Evolutionary conservation across 441 rosid genomes (phyloP).

Genomic region (Mallotus japonicus): DNA sequence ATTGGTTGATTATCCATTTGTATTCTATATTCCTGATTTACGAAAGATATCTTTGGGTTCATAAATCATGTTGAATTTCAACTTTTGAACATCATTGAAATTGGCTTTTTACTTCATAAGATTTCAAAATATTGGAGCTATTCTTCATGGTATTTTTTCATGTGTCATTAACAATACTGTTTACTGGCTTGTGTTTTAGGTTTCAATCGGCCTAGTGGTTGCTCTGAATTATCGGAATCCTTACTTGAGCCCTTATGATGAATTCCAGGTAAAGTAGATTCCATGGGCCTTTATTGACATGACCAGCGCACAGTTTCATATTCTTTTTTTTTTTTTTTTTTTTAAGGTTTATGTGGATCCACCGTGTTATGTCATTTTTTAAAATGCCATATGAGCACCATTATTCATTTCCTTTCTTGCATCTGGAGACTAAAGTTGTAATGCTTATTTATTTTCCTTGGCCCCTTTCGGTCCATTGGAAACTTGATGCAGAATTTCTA

Average conservation of each 20-base stretch:
- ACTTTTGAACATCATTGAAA: background rate
- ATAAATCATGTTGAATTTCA: background rate
- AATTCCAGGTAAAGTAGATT: slow-evolving; percentile 71
- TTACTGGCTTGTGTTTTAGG: slow-evolving; percentile 47
- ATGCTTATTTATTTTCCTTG: background rate
- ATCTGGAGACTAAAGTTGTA: background rate
- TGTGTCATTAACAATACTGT: slow-evolving; percentile 2
- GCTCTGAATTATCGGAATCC: slow-evolving; percentile 91
- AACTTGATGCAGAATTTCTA: background rate
- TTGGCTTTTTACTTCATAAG: slow-evolving; percentile 8
- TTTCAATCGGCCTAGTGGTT: slow-evolving; percentile 85
- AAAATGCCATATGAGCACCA: background rate
- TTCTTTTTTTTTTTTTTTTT: background rate
- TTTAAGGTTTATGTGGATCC: background rate
- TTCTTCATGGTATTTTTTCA: background rate
- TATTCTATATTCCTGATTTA: background rate
- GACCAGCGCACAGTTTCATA: background rate
- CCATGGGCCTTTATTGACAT: background rate
- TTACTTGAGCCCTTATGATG: slow-evolving; percentile 83
- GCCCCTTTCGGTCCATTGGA: background rate
- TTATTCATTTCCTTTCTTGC: background rate
- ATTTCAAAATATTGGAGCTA: slow-evolving; percentile 19
- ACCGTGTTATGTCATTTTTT: background rate
- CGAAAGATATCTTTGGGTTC: too few species aligned
- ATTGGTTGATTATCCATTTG: background rate